Percentiles rank a stretch among this genome's conserved stretches.
phyloP scores from a whole-genome alignment of 179 eudicot genomes.

The Drosera spatulata region DNA sequence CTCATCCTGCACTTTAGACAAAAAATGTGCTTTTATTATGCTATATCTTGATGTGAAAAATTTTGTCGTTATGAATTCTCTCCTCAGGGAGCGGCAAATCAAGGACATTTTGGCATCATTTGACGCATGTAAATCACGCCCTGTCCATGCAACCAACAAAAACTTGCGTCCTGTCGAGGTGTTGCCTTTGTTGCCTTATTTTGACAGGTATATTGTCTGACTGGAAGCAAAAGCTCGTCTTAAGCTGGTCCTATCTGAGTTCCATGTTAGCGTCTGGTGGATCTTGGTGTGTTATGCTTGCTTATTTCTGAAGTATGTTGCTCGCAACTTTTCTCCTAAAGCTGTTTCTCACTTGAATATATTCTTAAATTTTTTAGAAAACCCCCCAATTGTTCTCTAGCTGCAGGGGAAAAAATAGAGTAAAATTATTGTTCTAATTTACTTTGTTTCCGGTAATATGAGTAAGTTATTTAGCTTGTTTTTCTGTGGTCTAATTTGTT shows the following conservation, averaged over 20 bases:
- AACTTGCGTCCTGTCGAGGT: conserved; percentile 69
- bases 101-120: conserved; percentile 76
- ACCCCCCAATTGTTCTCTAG: no score
- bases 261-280: not conserved
- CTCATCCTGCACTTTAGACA: not conserved
- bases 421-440: no score
- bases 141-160: conserved; percentile 81
- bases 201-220: conserved; percentile 56
- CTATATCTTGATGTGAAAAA: not conserved
- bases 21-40: not conserved
- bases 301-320: no score
- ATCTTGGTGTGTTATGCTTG: no score
- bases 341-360: no score
- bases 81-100: conserved; percentile 72
- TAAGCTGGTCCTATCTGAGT: not conserved
- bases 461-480: no score
- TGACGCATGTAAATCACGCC: conserved; percentile 73
- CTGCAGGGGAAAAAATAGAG: no score
- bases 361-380: no score
- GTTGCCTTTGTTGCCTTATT: conserved; percentile 75
- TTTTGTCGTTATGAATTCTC: not conserved
- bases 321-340: no score
- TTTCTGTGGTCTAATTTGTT: no score
- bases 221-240: not conserved
- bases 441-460: no score